Percentiles rank a stretch among this genome's conserved stretches.
phyloP scores from a whole-genome alignment of 129 eudicot species.

The Scalesia atractyloides region DNA sequence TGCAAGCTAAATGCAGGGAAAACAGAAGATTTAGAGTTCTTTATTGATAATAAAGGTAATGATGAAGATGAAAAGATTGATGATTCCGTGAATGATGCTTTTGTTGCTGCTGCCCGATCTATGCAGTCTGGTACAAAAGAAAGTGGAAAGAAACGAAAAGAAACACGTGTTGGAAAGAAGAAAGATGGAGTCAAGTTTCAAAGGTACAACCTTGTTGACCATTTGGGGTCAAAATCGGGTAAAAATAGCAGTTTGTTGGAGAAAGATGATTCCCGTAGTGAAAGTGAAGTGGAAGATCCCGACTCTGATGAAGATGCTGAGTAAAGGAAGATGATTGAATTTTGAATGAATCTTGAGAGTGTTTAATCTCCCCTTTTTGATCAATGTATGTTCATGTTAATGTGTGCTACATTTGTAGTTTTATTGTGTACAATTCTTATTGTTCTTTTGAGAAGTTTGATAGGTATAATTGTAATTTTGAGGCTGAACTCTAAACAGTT shows the following conservation, averaged over 20 bases:
- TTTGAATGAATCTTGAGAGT: neutral
- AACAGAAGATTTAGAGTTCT: conserved; percentile 47
- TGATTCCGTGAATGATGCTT: conserved; percentile 48
- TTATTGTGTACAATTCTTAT: neutral
- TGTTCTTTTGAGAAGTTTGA: neutral
- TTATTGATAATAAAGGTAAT: conserved; percentile 64
- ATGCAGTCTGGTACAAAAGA: conserved; percentile 45
- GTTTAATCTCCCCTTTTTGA: neutral
- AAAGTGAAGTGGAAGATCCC: conserved; percentile 59
- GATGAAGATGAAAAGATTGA: conserved; percentile 43
- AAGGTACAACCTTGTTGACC: conserved; percentile 40
- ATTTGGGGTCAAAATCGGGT: conserved; percentile 31
- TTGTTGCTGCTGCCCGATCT: conserved; percentile 59
- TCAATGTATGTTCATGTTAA: neutral
- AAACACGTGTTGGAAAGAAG: conserved; percentile 30
- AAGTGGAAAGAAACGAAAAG: conserved; percentile 55
- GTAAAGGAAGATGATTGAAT: conserved; percentile 9
- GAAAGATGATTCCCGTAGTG: conserved; percentile 46
- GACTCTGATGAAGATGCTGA: conserved; percentile 47
- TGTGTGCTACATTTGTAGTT: neutral
- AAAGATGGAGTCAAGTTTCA: conserved; percentile 47
- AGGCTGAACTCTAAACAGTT: too few species aligned
- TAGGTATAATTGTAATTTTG: neutral
- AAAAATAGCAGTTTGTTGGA: conserved; percentile 6
- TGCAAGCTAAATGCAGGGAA: conserved; percentile 26